Evolutionary conservation across 805 yeast species (phyloP).

Genomic region (Candida orba): DNA sequence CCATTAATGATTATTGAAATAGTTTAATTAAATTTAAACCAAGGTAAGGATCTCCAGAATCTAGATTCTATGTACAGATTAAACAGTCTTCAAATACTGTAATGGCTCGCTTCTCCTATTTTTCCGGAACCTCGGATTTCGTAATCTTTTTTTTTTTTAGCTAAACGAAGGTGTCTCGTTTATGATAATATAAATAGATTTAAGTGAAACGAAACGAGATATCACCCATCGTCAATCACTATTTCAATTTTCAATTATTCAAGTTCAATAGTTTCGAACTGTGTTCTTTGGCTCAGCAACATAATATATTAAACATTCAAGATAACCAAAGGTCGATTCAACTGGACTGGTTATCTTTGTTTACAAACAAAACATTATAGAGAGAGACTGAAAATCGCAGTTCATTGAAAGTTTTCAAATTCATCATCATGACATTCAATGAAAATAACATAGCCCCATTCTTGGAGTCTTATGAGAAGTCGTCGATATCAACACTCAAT

Average conservation of each 20-base stretch:
- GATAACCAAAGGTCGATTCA: constrained; percentile 11
- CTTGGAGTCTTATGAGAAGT: constrained; percentile 8
- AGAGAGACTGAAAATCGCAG: not conserved
- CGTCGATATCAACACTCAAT: not conserved
- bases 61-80: no score
- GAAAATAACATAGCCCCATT: constrained; percentile 9
- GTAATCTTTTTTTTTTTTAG: no score
- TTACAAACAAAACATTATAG: not conserved
- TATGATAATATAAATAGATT: not conserved
- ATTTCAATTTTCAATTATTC: not conserved
- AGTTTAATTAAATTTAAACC: no score
- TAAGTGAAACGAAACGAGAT: not conserved
- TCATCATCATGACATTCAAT: constrained; percentile 2
- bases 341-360: constrained; percentile 10
- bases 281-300: no score
- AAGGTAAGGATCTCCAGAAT: no score
- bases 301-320: not conserved
- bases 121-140: not conserved
- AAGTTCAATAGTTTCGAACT: no score
- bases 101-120: no score
- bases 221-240: not conserved
- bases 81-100: no score
- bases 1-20: no score
- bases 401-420: not conserved
- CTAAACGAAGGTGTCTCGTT: constrained; percentile 1